Percentiles rank a stretch among this genome's conserved stretches.
phyloP scores from a whole-genome alignment of 257 asterid genomes.

The Striga asiatica region DNA sequence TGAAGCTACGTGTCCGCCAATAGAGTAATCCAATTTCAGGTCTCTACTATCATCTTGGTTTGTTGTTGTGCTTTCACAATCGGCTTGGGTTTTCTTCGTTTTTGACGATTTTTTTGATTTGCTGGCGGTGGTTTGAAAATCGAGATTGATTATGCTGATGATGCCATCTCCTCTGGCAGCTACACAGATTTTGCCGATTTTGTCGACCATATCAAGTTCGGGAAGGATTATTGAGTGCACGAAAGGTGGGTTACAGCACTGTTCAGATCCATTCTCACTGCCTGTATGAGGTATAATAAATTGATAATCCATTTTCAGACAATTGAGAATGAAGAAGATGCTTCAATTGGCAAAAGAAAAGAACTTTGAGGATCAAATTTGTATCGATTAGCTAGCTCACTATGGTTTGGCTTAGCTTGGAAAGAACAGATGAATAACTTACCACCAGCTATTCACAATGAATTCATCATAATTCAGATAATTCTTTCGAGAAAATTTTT shows the following conservation, averaged over 20 bases:
- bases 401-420: neutral
- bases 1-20: constrained; percentile 83
- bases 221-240: constrained; percentile 77
- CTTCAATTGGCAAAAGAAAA: neutral
- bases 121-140: constrained; percentile 35
- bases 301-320: neutral
- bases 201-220: constrained; percentile 62
- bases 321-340: neutral
- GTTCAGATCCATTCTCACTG: constrained; percentile 41
- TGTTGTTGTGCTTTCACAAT: constrained; percentile 29
- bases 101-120: constrained; percentile 35
- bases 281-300: constrained; percentile 30
- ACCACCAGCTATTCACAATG: neutral
- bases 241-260: constrained; percentile 80
- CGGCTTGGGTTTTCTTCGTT: constrained; percentile 39
- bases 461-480: too few species aligned
- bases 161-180: constrained; percentile 92
- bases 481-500: too few species aligned
- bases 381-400: neutral
- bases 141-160: constrained; percentile 56
- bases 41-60: constrained; percentile 21
- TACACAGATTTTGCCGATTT: constrained; percentile 66
- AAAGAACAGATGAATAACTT: neutral
- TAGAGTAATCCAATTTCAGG: constrained; percentile 51
- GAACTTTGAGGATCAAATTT: neutral